Base-by-base conservation (phyloP, 768 basidiomycete species). In the Cystobasidium onofrii region DNA sequence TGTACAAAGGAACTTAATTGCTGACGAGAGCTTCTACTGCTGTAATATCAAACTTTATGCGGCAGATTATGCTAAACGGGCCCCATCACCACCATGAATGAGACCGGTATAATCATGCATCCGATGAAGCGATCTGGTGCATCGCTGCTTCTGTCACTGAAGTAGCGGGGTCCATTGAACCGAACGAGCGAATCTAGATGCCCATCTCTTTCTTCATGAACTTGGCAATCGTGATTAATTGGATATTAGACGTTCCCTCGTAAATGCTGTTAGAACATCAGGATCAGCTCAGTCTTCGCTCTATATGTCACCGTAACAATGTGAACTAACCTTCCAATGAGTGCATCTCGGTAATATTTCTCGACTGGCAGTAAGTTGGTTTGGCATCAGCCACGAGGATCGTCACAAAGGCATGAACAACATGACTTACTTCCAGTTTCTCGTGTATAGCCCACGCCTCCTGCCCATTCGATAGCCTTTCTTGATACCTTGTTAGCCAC, bases 281-380 rank as follows among this genome's bases (percentile, higher is more conserved):
- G 46, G 3, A 29, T 69, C 66, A 69, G 66, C 50, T n/a, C n/a
- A n/a, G n/a, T n/a, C n/a, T n/a, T n/a, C n/a, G n/a, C n/a, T n/a
- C n/a, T n/a, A n/a, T n/a, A n/a, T n/a, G n/a, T n/a, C n/a, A n/a
- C n/a, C n/a, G n/a, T n/a, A 57, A 46, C 23, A 23, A 17, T 1
- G 55, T n/a, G 31, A 2, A 60, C 61, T 84, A 4, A 64, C 63
- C 89, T 83, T 78, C 91, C 91, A 78, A 95, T 94, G 85, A 96
- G 97, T 6, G 92, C 93, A 81, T 97, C 95, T 74, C 95, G 83
- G 91, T 91, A 95, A 80, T 83, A 95, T 83, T 98, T 97, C 84
- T 97, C 96, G 76, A 97, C 89, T 64, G 25, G 4, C 2, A 41
- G 33, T 27, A 39, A 41, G 15, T 43, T 34, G n/a, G 2, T 4